Percentiles rank a stretch among this genome's conserved stretches.
Evolutionary conservation across 345 rosid species (phyloP).

Genomic region (Rhodamnia rubescens): DNA sequence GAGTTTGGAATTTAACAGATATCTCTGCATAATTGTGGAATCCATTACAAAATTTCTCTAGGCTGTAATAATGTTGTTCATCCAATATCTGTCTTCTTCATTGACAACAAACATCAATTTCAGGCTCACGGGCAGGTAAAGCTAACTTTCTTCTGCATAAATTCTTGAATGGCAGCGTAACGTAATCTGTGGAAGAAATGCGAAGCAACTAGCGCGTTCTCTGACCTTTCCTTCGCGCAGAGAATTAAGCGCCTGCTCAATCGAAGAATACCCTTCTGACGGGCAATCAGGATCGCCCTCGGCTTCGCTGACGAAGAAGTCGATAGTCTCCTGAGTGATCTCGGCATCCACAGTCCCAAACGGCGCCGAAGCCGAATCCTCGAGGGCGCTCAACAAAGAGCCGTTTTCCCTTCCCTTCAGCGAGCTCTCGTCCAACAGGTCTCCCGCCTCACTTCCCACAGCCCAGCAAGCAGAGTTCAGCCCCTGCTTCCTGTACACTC

Average conservation of each 20-base stretch:
- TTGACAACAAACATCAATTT: background rate
- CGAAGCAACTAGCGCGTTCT: background rate
- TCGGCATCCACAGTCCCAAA: slow-evolving; percentile 42
- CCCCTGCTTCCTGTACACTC: slow-evolving; percentile 19
- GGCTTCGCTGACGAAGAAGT: slow-evolving; percentile 84
- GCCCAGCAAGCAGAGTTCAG: slow-evolving; percentile 19
- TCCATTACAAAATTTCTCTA: background rate
- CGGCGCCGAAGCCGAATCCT: slow-evolving; percentile 23
- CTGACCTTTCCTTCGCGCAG: slow-evolving; percentile 65
- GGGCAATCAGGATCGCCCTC: slow-evolving; percentile 94
- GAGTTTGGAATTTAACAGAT: background rate
- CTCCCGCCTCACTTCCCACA: slow-evolving; percentile 26
- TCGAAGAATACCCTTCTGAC: slow-evolving; percentile 53
- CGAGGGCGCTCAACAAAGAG: slow-evolving; percentile 23
- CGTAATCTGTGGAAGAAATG: background rate
- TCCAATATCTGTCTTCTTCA: background rate
- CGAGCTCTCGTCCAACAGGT: slow-evolving; percentile 31
- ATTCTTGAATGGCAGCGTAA: background rate
- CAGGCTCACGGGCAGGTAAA: background rate
- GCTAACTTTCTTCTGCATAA: background rate
- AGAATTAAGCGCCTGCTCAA: slow-evolving; percentile 49
- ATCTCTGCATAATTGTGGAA: background rate
- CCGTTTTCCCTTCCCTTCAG: slow-evolving; percentile 24
- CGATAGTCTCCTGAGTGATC: slow-evolving; percentile 51
- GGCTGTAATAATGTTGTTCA: background rate